phyloP scores from a whole-genome alignment of 176 grass and related monocot species.

The Zoysia pacifica region DNA sequence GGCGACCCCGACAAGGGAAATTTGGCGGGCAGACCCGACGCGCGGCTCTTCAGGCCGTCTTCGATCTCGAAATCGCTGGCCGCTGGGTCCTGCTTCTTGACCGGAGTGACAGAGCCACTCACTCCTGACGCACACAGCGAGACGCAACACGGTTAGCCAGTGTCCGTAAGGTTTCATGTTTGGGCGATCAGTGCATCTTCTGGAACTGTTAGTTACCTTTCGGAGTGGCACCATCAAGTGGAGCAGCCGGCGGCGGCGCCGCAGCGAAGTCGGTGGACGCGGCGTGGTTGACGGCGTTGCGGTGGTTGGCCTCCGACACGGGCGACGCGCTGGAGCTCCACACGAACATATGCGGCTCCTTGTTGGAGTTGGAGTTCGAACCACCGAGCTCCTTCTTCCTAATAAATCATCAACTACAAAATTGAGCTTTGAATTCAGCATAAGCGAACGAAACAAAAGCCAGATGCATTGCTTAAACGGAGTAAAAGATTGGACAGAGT shows the following conservation, averaged over 20 bases:
- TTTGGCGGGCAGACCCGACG: conserved; percentile 44
- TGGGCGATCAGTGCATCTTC: not conserved
- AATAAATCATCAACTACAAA: too few species aligned
- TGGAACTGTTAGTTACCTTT: conserved; percentile 49
- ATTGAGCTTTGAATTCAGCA: not conserved
- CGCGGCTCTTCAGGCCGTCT: conserved; percentile 67
- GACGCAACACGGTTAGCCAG: too few species aligned
- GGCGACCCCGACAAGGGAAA: conserved; percentile 80
- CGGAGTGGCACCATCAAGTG: conserved; percentile 52
- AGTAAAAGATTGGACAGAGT: too few species aligned
- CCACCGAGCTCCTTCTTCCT: conserved; percentile 74
- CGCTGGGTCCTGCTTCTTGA: conserved; percentile 46
- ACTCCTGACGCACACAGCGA: not conserved
- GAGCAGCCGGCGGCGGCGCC: not conserved
- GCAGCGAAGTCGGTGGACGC: conserved; percentile 75
- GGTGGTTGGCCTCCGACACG: conserved; percentile 90
- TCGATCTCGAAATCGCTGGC: conserved; percentile 64
- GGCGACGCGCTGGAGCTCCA: conserved; percentile 92
- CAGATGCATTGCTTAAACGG: too few species aligned
- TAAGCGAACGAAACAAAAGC: too few species aligned
- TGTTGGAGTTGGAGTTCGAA: conserved; percentile 72
- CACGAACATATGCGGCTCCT: conserved; percentile 93
- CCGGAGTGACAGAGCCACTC: conserved; percentile 69
- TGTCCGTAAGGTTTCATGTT: not conserved
- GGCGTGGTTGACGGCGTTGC: conserved; percentile 89